These are phyloP conservation scores for Leccinum disarticulatum DNA, from an alignment of 768 basidiomycete species.

Conservation along the genomic window DNA sequence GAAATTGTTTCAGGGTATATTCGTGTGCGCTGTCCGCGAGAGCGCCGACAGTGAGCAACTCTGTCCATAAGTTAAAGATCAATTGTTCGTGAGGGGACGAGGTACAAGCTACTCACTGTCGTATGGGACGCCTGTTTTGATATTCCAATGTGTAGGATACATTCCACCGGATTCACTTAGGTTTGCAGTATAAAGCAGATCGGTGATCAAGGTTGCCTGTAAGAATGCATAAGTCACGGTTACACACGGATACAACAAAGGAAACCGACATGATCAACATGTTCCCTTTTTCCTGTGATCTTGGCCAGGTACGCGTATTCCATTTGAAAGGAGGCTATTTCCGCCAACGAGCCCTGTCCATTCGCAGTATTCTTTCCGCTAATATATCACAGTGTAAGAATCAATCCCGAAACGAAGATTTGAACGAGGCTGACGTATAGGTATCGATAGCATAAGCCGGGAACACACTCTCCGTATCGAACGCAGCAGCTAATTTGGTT, in stretches of 20 bases:
- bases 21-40: constrained; percentile 74
- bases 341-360: constrained; percentile 53
- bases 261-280: constrained; percentile 52
- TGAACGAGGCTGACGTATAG: constrained; percentile 39
- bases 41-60: constrained; percentile 57
- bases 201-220: constrained; percentile 51
- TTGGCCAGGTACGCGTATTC: constrained; percentile 87
- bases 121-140: constrained; percentile 42
- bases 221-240: not conserved
- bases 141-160: constrained; percentile 60
- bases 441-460: constrained; percentile 73
- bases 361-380: not conserved
- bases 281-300: constrained; percentile 66
- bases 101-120: constrained; percentile 41
- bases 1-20: constrained; percentile 71
- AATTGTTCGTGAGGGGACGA: not conserved
- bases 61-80: constrained; percentile 12
- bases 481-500: constrained; percentile 62
- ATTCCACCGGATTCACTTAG: constrained; percentile 52
- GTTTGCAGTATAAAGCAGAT: constrained; percentile 46
- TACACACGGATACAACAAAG: not conserved
- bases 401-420: not conserved
- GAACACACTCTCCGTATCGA: constrained; percentile 67
- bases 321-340: constrained; percentile 77
- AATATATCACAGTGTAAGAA: not conserved